phyloP scores from a whole-genome alignment of 2,329 filamentous ascomycete species.

The Botrytis elliptica region DNA sequence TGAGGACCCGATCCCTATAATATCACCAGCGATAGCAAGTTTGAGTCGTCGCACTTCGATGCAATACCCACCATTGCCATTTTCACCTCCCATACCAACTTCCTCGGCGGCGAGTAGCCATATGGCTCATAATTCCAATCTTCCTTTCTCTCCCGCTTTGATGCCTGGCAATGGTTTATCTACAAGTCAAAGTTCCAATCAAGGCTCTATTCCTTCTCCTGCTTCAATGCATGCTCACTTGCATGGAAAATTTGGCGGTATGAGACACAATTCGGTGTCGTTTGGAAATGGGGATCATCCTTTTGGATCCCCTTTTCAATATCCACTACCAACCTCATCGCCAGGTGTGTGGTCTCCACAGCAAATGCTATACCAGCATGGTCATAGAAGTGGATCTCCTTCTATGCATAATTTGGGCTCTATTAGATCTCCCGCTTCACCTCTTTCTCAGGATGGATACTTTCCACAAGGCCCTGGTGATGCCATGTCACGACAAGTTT shows the following conservation, averaged over 20 bases:
- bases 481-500: constrained; percentile 46
- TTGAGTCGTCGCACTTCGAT: constrained; percentile 67
- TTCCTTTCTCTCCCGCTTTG: constrained; percentile 54
- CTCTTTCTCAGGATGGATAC: constrained; percentile 49
- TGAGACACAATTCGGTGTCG: constrained; percentile 68
- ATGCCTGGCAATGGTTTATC: constrained; percentile 59
- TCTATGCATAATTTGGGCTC: constrained; percentile 54
- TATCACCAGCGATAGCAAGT: constrained; percentile 64
- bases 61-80: constrained; percentile 72
- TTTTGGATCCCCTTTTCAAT: constrained; percentile 66
- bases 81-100: constrained; percentile 80
- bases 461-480: constrained; percentile 38
- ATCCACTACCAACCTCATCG: constrained; percentile 58
- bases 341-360: constrained; percentile 58
- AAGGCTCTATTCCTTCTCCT: constrained; percentile 69
- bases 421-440: constrained; percentile 63
- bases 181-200: constrained; percentile 60
- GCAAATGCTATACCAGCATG: constrained; percentile 51
- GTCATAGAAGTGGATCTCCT: constrained; percentile 62
- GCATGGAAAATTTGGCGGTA: constrained; percentile 58
- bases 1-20: constrained; percentile 63
- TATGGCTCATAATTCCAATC: constrained; percentile 49
- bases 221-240: constrained; percentile 60
- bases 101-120: constrained; percentile 74
- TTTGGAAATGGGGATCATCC: constrained; percentile 55